These are phyloP conservation scores for Peniophora sp. DNA, from an alignment of 1,284 basidiomycete species.

Conservation along the genomic window DNA sequence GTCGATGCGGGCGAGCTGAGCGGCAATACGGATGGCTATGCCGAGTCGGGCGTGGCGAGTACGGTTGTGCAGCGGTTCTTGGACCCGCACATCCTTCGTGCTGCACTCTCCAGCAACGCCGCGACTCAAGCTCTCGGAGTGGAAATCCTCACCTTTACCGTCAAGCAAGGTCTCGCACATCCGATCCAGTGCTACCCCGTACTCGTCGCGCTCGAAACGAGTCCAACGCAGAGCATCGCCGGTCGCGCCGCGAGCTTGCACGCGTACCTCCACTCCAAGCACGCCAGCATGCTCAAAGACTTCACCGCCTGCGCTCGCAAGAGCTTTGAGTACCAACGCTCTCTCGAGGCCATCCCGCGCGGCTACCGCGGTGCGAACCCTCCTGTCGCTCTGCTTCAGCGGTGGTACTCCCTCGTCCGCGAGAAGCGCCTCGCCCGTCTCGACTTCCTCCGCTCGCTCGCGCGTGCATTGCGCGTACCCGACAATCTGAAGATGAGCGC, in stretches of 20 bases:
- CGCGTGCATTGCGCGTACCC: slow-evolving; percentile 74
- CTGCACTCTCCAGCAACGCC: slow-evolving; percentile 64
- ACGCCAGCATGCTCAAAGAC: slow-evolving; percentile 82
- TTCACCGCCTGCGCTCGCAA: slow-evolving; percentile 75
- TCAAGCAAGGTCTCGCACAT: slow-evolving; percentile 93
- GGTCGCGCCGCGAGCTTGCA: slow-evolving; percentile 79
- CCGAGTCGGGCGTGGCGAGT: slow-evolving; percentile 92
- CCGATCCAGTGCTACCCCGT: slow-evolving; percentile 92
- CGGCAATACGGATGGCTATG: slow-evolving; percentile 90
- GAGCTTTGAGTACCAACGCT: slow-evolving; percentile 80
- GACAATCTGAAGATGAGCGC: slow-evolving; percentile 37
- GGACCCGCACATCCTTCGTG: slow-evolving; percentile 63
- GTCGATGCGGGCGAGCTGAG: slow-evolving; percentile 90
- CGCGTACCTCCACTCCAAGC: slow-evolving; percentile 78
- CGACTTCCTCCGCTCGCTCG: slow-evolving; percentile 81
- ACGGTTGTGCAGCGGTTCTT: slow-evolving; percentile 92
- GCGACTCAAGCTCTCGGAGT: slow-evolving; percentile 80
- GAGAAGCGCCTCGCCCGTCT: slow-evolving; percentile 83
- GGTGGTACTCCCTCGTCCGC: slow-evolving; percentile 86
- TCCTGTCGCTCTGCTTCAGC: slow-evolving; percentile 69
- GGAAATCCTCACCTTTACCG: slow-evolving; percentile 86
- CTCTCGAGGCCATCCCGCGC: slow-evolving; percentile 29
- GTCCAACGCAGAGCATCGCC: slow-evolving; percentile 52
- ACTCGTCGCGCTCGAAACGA: slow-evolving; percentile 90
- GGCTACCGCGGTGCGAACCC: slow-evolving; percentile 56